A percentile compares a stretch with the other conserved stretches of the same genome.
phyloP scores from a whole-genome alignment of 345 rosid species.

The Brassica rapa region DNA sequence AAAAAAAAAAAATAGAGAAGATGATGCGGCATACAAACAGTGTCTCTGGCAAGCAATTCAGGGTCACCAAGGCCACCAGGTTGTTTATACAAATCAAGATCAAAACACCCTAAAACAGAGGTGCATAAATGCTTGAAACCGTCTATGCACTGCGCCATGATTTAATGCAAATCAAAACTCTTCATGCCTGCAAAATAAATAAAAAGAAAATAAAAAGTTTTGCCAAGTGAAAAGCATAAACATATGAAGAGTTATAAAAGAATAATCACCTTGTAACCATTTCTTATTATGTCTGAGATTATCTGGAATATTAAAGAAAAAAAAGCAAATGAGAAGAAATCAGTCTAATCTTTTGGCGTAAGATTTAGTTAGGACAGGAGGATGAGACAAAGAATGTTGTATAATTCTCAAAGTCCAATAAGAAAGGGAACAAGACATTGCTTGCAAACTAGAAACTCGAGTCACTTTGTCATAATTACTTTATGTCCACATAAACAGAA shows the following conservation, averaged over 20 bases:
- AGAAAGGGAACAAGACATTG: conserved; percentile 14
- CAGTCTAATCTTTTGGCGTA: background rate
- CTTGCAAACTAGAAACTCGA: conserved; percentile 9
- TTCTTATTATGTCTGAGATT: conserved; percentile 36
- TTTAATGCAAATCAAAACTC: conserved; percentile 59
- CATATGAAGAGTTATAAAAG: background rate
- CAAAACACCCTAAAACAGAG: conserved; percentile 75
- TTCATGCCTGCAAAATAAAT: conserved; percentile 65
- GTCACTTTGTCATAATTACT: conserved; percentile 31
- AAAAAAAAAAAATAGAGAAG: background rate
- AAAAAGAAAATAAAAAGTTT: conserved; percentile 13
- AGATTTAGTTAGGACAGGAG: background rate
- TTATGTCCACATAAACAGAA: conserved; percentile 19
- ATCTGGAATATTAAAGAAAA: background rate
- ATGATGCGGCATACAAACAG: conserved; percentile 70
- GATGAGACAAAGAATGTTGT: conserved; percentile 9
- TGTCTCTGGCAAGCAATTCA: conserved; percentile 92
- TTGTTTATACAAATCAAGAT: conserved; percentile 67
- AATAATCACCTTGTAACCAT: conserved; percentile 58
- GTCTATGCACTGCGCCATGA: conserved; percentile 92
- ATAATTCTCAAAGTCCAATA: conserved; percentile 2
- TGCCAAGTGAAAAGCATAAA: conserved; percentile 4
- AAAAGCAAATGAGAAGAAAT: background rate
- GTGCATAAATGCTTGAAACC: conserved; percentile 61
- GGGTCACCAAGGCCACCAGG: conserved; percentile 90